A percentile compares a stretch with the other conserved stretches of the same genome.
These are phyloP conservation scores for Naganishia kalamii DNA, from an alignment of 768 basidiomycete species.

Conservation along the genomic window DNA sequence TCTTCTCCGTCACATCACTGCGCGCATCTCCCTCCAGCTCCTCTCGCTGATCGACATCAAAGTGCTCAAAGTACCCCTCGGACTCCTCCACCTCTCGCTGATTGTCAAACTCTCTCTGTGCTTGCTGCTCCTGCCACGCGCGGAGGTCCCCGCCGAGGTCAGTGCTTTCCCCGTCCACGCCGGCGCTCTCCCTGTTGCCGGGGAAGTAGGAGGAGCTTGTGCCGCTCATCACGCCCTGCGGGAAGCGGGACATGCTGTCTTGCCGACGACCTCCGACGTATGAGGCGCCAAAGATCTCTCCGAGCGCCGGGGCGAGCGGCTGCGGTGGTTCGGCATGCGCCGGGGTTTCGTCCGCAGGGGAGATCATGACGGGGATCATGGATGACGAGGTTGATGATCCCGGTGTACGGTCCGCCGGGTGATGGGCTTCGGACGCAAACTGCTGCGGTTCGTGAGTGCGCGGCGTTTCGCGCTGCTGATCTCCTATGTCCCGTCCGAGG, in stretches of 20 bases:
- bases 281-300: not conserved
- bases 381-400: not conserved
- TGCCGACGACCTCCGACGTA: not conserved
- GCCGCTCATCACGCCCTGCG: not conserved
- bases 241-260: not conserved
- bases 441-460: too few species aligned
- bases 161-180: too few species aligned
- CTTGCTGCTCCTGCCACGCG: too few species aligned
- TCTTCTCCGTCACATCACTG: slow-evolving; percentile 1
- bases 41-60: not conserved
- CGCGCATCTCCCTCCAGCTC: not conserved
- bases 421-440: not conserved
- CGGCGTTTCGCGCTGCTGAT: not conserved
- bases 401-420: not conserved
- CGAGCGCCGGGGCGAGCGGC: not conserved
- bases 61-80: not conserved
- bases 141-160: too few species aligned
- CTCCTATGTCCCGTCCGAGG: too few species aligned
- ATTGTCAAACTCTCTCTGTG: not conserved
- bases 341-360: not conserved
- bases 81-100: not conserved
- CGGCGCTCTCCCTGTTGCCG: not conserved
- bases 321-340: not conserved
- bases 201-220: not conserved
- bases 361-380: not conserved